These are phyloP conservation scores for Globisporangium alternatum DNA, from an alignment of 352 stramenopile genomes.

Conservation along the genomic window DNA sequence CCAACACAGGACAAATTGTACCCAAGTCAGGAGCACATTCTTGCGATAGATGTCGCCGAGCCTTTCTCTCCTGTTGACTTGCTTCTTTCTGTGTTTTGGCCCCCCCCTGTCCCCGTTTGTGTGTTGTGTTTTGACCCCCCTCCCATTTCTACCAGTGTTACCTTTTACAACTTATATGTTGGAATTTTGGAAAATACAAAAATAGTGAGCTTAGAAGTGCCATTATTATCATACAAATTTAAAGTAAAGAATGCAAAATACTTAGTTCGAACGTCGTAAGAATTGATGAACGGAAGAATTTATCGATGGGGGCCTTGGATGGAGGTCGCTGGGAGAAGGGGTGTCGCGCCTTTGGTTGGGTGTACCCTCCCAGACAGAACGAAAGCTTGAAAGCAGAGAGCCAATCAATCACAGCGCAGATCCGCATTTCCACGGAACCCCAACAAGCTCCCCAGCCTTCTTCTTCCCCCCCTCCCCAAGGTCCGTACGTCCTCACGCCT, in stretches of 20 bases:
- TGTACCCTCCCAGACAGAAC: too few species aligned
- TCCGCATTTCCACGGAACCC: slow-evolving; percentile 18
- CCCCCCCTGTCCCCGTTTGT: slow-evolving; percentile 15
- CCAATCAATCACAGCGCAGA: slow-evolving; percentile 14
- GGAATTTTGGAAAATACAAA: background rate
- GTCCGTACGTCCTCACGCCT: background rate
- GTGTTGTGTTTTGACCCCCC: slow-evolving; percentile 9
- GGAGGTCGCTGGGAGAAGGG: background rate
- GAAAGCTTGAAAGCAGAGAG: slow-evolving; percentile 1
- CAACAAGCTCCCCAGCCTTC: background rate
- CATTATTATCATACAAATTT: background rate
- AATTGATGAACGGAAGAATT: background rate
- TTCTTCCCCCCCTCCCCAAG: background rate
- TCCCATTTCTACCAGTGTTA: background rate
- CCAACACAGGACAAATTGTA: background rate
- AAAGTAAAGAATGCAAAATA: background rate
- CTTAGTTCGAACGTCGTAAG: background rate
- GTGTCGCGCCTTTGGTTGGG: background rate
- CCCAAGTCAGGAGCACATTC: background rate
- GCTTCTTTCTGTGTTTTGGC: slow-evolving; percentile 18
- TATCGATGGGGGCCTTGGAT: background rate
- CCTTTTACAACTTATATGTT: background rate
- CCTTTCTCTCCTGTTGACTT: slow-evolving; percentile 6
- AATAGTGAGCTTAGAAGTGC: background rate
- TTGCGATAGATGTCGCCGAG: slow-evolving; percentile 28